A percentile compares a stretch with the other conserved stretches of the same genome.
Evolutionary conservation across 768 basidiomycete species (phyloP).

Genomic region (Collybiopsis luxurians): DNA sequence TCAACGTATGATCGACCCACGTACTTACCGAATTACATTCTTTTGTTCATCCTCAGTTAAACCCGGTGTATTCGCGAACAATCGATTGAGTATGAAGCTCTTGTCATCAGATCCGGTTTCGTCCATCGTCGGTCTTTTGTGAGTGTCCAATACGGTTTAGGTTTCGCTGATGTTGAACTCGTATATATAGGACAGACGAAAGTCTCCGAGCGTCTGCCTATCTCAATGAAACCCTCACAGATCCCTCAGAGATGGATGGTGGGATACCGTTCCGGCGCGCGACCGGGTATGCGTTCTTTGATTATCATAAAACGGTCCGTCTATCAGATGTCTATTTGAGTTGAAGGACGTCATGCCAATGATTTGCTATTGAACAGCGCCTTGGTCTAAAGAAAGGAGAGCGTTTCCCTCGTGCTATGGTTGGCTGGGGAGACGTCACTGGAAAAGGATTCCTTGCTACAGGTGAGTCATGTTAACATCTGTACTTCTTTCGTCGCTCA

Average conservation of each 20-base stretch:
- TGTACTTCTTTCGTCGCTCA: not conserved
- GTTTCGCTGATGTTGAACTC: not conserved
- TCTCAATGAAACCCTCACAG: slow-evolving; percentile 33
- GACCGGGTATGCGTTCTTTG: slow-evolving; percentile 16
- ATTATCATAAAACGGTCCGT: slow-evolving; percentile 12
- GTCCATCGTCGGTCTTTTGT: slow-evolving; percentile 24
- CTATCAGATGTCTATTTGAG: not conserved
- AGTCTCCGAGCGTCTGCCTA: slow-evolving; percentile 17
- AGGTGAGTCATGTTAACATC: slow-evolving; percentile 16
- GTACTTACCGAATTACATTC: not conserved
- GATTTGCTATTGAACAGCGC: slow-evolving; percentile 6
- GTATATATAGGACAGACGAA: slow-evolving; percentile 16
- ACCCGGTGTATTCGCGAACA: slow-evolving; percentile 38
- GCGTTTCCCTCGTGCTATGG: slow-evolving; percentile 29
- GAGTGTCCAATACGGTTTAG: slow-evolving; percentile 2
- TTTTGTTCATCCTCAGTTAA: slow-evolving; percentile 29
- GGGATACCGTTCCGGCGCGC: slow-evolving; percentile 14
- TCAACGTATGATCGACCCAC: not conserved
- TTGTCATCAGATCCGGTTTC: slow-evolving; percentile 28
- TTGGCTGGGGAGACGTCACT: slow-evolving; percentile 27
- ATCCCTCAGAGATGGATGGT: slow-evolving; percentile 16
- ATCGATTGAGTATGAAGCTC: slow-evolving; percentile 34
- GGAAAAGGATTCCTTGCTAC: slow-evolving; percentile 24
- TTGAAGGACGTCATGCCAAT: not conserved
- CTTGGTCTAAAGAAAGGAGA: slow-evolving; percentile 13